phyloP scores from a whole-genome alignment of 2,329 filamentous ascomycete genomes.

The Nigrospora sphaerica region DNA sequence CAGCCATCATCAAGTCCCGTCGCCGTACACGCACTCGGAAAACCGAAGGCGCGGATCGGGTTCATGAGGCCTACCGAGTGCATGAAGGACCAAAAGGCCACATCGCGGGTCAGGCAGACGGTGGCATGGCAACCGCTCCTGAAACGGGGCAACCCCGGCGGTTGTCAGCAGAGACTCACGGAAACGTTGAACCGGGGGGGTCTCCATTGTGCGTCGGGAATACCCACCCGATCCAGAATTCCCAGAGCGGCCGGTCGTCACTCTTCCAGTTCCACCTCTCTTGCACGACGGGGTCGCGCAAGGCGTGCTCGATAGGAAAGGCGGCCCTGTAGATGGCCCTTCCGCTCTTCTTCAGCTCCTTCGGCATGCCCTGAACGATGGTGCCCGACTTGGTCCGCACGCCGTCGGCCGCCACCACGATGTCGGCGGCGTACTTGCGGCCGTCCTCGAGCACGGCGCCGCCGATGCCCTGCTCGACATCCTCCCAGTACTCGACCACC shows the following conservation, averaged over 20 bases:
- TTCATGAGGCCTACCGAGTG: background rate
- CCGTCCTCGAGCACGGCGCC: conserved; percentile 3
- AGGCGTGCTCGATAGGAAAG: conserved; percentile 7
- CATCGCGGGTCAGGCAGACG: conserved; percentile 1
- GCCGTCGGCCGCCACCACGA: conserved; percentile 22
- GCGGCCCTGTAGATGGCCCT: conserved; percentile 14
- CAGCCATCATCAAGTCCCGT: background rate
- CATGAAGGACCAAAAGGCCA: conserved; percentile 1
- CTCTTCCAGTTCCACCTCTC: background rate
- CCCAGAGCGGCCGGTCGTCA: background rate
- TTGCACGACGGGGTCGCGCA: background rate
- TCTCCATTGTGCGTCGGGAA: too few relatives aligned
- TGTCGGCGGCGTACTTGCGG: conserved; percentile 12
- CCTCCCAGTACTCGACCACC: conserved; percentile 2
- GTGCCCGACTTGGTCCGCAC: conserved; percentile 17
- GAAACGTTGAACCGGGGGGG: too few relatives aligned
- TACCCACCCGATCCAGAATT: background rate
- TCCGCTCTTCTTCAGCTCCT: conserved; percentile 14
- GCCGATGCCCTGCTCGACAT: background rate
- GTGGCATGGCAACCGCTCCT: conserved; percentile 1
- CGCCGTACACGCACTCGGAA: too few relatives aligned
- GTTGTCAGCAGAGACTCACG: too few relatives aligned
- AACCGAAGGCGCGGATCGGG: too few relatives aligned
- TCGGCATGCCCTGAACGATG: conserved; percentile 11
- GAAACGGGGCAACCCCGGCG: background rate